A percentile compares a stretch with the other conserved stretches of the same genome.
Evolutionary conservation across 768 basidiomycete genomes (phyloP).

Genomic region (Rhodotorula graminis): DNA sequence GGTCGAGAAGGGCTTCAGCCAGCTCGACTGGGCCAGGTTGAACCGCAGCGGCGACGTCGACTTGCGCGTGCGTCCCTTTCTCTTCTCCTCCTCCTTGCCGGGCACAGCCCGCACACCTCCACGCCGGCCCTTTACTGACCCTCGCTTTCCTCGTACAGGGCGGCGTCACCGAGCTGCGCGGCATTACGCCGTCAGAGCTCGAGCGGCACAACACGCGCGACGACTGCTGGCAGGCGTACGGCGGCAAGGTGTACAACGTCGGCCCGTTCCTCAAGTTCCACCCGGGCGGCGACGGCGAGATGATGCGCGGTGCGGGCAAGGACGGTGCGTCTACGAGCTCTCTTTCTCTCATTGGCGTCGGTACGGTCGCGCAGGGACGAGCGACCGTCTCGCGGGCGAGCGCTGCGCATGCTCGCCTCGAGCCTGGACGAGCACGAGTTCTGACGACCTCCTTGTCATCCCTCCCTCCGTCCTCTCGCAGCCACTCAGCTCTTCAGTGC

Average conservation of each 20-base stretch:
- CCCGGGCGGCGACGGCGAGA: conserved; percentile 87
- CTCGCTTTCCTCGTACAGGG: conserved; percentile 48
- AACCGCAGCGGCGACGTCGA: conserved; percentile 69
- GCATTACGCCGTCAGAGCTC: conserved; percentile 70
- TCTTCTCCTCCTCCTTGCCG: too few relatives aligned
- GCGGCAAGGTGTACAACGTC: conserved; percentile 94
- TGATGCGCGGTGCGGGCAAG: conserved; percentile 89
- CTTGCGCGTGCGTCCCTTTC: conserved; percentile 57
- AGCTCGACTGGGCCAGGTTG: conserved; percentile 87
- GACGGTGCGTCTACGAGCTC: conserved; percentile 60
- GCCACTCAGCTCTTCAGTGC: conserved; percentile 80
- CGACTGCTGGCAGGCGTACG: conserved; percentile 89
- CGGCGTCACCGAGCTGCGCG: conserved; percentile 62
- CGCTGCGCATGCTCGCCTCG: too few relatives aligned
- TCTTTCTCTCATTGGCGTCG: too few relatives aligned
- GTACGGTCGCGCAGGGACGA: too few relatives aligned
- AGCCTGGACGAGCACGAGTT: too few relatives aligned
- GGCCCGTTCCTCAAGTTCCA: conserved; percentile 86
- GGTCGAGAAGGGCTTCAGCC: conserved; percentile 81
- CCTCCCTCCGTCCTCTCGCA: neutral
- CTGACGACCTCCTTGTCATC: too few relatives aligned
- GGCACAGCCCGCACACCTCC: too few relatives aligned
- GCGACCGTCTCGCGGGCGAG: too few relatives aligned
- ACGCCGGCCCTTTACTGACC: neutral
- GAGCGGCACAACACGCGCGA: conserved; percentile 73